Percentiles rank a stretch among this genome's conserved stretches.
Evolutionary conservation across 2,329 filamentous ascomycete species (phyloP).

Genomic region (Diplocarpon mali): DNA sequence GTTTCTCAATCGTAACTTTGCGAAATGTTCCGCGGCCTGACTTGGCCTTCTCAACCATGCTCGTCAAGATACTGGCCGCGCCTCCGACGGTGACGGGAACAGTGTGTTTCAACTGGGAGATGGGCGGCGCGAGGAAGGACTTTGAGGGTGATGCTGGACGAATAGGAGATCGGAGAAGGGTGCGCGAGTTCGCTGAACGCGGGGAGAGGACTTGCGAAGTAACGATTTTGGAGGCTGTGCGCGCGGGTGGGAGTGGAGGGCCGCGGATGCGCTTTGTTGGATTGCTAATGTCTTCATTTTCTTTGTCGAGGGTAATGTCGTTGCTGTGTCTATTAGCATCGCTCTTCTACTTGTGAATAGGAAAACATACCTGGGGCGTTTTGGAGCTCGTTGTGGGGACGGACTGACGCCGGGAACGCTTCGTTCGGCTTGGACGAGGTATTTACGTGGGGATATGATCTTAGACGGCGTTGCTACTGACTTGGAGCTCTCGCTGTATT

Average conservation of each 20-base stretch:
- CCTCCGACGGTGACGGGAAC: conserved; percentile 25
- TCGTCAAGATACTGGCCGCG: conserved; percentile 38
- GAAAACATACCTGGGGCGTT: conserved; percentile 40
- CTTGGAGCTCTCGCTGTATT: conserved; percentile 16
- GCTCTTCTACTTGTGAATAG: not conserved
- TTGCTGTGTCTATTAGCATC: conserved; percentile 37
- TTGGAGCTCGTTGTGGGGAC: conserved; percentile 29
- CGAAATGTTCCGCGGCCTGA: conserved; percentile 38
- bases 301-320: conserved; percentile 56
- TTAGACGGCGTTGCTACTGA: conserved; percentile 9
- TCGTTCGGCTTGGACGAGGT: conserved; percentile 18
- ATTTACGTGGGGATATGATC: conserved; percentile 18
- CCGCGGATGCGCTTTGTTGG: conserved; percentile 53
- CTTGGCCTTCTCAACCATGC: conserved; percentile 51
- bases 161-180: conserved; percentile 20
- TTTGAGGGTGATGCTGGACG: conserved; percentile 39
- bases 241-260: conserved; percentile 25
- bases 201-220: conserved; percentile 63
- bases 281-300: conserved; percentile 57
- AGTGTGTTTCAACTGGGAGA: conserved; percentile 49
- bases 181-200: conserved; percentile 67
- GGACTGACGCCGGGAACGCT: conserved; percentile 19
- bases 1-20: conserved; percentile 20
- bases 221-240: conserved; percentile 32
- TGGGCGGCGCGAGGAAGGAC: conserved; percentile 44